Conservation (phyloP, 768 basidiomycete genomes). For the Kwoniella mangroviensis region DNA sequence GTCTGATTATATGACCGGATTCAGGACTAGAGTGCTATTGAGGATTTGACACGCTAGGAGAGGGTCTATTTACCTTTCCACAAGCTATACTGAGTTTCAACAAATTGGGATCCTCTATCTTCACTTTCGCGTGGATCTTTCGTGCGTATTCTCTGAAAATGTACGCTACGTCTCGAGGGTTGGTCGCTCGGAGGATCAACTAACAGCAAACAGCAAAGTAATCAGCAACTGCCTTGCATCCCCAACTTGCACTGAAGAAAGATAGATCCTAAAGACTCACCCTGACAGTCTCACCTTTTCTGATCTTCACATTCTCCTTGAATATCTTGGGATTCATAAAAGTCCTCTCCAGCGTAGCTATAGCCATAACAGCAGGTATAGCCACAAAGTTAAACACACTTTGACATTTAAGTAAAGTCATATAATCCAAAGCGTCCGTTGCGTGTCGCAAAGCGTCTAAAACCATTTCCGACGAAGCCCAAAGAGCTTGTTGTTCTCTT, state of each 20-base stretch:
- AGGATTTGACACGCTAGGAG: too few species aligned
- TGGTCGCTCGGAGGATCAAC: slow-evolving; percentile 91
- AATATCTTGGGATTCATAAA: slow-evolving; percentile 92
- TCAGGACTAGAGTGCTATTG: too few species aligned
- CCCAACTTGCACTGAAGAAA: background rate
- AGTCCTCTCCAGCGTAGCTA: slow-evolving; percentile 87
- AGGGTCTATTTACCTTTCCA: slow-evolving; percentile 67
- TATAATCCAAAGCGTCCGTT: slow-evolving; percentile 85
- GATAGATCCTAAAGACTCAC: slow-evolving; percentile 61
- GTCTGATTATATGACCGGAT: too few species aligned
- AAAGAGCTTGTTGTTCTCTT: slow-evolving; percentile 70
- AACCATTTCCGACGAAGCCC: slow-evolving; percentile 85
- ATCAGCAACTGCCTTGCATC: background rate
- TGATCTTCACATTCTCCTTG: slow-evolving; percentile 87
- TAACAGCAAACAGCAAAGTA: slow-evolving; percentile 51
- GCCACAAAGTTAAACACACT: slow-evolving; percentile 95
- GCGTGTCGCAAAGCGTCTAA: slow-evolving; percentile 84
- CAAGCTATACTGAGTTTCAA: slow-evolving; percentile 80
- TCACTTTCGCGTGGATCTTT: slow-evolving; percentile 78
- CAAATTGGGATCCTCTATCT: slow-evolving; percentile 83
- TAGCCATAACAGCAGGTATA: slow-evolving; percentile 91
- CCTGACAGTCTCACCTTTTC: slow-evolving; percentile 83
- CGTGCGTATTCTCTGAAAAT: slow-evolving; percentile 84
- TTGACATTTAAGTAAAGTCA: slow-evolving; percentile 83
- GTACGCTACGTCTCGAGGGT: slow-evolving; percentile 85